Base-by-base conservation (phyloP, 805 yeast genomes). In the Blastobotrys terrestris region DNA sequence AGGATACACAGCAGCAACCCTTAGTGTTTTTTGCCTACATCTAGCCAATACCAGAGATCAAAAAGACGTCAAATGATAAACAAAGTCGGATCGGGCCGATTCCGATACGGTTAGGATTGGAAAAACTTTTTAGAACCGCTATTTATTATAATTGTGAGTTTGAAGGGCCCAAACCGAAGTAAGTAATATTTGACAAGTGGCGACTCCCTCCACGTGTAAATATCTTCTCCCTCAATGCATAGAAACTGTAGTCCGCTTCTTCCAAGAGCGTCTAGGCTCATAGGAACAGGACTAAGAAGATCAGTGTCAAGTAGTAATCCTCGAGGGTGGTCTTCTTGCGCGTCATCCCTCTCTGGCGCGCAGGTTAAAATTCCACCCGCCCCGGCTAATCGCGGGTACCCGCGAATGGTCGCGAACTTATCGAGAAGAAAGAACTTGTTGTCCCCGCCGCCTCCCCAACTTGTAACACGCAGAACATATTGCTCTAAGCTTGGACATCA, bases 401-500 rank as follows among this genome's bases (percentile, higher is more conserved):
- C 35, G 35, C 35, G 35, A 39, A 39, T 14, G 14, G 39, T 15
- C 15, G 18, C 42, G 42, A 39, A 39, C 15, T 39, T 39, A 39
- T 15, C 42, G 18, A 39, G 18, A 39, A 39, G 42, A 39, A 39
- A 39, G 15, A 6, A 26, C 35, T 26, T 11, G 35, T 26, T 26
- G 35, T 26, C 35, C 35, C 8, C 18, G 6, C 18, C 42, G 5
- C 42, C 18, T 39, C 18, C 42, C n/a, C 42, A 5, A 39, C 18
- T 39, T 39, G 42, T 15, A 39, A 14, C 5, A 15, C 42, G 15
- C 6, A 39, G 42, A 15, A 39, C 18, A n/a, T 39, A 15, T 39
- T 52, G 54, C 22, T 52, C 54, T 1, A 44, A 51, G 16, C 35
- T 26, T 26, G 35, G 35, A 5, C 15, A 26, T 6, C 51, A 50